Evolutionary conservation across 139 green algal genomes (phyloP), one percentile per base, ranked within the genome.

Genomic region (Coccomyxa sp.): DNA sequence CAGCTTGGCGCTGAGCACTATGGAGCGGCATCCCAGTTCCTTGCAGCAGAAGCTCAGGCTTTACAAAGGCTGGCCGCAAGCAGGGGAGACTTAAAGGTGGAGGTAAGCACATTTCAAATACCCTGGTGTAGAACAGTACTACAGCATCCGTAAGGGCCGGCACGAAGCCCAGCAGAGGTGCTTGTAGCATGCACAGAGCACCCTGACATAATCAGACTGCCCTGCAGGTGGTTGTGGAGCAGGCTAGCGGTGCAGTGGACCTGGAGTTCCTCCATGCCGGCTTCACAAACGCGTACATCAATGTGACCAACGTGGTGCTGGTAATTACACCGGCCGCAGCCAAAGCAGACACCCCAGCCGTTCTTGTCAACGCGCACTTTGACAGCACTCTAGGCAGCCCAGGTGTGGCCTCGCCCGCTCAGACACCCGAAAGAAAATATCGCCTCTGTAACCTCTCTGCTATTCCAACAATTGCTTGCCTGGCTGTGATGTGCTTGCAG

Each of bases 211-310:
- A n/a, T n/a, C 44, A 58, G 44, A 12, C 44, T 58, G 44, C 64
- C 39, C 1, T 75, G 38, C 73, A 79, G 79, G 79, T 79, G 22
- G 50, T n/a, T 24, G 31, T 38, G 39, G 55, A 82, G 58, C 29
- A 75, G 16, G 38, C 74, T 1, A 71, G 31, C 14, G 73, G 79
- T 54, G 79, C 76, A 24, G 74, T 85, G 27, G 74, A 79, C 16
- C 89, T 90, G 86, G 68, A 83, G 16, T 89, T 90, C 37, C 76
- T 87, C 24, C 76, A 83, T 16, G 76, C 86, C 58, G 75, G 84
- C 24, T 79, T 94, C 39, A 84, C 87, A 36, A 94, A 94, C 44
- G 83, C 82, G 6, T 94, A 93, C 81, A 68, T 78, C n/a, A 86
- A 86, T 70, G 77, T 94, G 40, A 86, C 80, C 41, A 91, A 91